Evolutionary conservation across 2,329 filamentous ascomycete species (phyloP), one percentile per base, ranked within the genome.

Genomic region (Clonostachys sp.): DNA sequence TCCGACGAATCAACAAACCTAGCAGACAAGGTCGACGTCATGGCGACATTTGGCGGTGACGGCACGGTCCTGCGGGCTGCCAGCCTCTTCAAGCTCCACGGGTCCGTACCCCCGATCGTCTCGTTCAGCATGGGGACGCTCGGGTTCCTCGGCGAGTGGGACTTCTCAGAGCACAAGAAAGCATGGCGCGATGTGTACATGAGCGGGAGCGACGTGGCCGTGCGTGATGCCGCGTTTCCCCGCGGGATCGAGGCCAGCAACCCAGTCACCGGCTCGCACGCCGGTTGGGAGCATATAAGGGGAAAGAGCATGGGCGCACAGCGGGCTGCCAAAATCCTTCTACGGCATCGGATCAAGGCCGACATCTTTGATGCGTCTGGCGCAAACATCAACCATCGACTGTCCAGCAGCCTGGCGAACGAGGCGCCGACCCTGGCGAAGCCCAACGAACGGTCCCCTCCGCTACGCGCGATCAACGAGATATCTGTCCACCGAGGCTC

Each of bases 61-160:
- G 65, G 65, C 9, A 68, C 65, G 5, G 65, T 68, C 9, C 50
- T 68, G 12, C 59, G 65, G 18, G 65, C 65, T 2, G 65, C 65
- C 7, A 68, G 65, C 48, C 50, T 96, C 6, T 97, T 66, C 69
- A 90, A 90, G 50, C 86, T 89, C 36, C 84, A 88, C 41, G 75
- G 80, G 3, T 83, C 83, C 41, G 92, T 99, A 0, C 94, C 94
- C 1, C 94, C 94, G 0, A 87, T 99, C 34, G 74, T 99, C 8
- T 91, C 89, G 2, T 99, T 99, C 62, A 95, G 91, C 62, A 96
- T 99, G 89, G 94, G 94, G 6, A 95, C 92, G 0, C 73, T 99
- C 1, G 94, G 94, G 0, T 99, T 99, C 56, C 71, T 99, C 8
- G 91, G 92, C 14, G 92, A 97, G 67, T 99, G 92, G 91, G 95